Percentiles rank a stretch among this genome's conserved stretches.
These are phyloP conservation scores for Paecilomyces sp. DNA, from an alignment of 2,329 filamentous ascomycete genomes.

Conservation along the genomic window DNA sequence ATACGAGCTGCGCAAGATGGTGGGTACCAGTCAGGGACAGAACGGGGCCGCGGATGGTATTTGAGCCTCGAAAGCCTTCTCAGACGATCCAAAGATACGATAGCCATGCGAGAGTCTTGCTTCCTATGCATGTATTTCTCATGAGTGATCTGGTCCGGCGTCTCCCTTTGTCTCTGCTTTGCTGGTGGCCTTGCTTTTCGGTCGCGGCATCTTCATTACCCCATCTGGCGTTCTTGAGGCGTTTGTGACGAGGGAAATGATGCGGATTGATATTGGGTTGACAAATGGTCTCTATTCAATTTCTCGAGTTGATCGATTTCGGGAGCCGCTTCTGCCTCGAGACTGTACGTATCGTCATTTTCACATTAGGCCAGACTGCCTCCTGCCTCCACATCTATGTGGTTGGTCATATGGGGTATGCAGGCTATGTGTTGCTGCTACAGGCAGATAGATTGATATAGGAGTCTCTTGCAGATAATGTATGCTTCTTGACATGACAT, in stretches of 20 bases:
- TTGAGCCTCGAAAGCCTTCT: slow-evolving; percentile 1
- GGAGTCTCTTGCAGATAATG: background rate
- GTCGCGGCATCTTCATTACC: background rate
- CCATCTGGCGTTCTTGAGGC: background rate
- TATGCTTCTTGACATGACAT: background rate
- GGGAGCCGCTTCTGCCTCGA: background rate
- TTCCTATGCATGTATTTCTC: background rate
- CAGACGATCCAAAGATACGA: background rate
- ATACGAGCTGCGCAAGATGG: slow-evolving; percentile 82
- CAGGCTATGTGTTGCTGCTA: background rate
- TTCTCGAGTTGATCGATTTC: background rate
- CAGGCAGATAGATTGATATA: background rate
- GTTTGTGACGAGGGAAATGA: background rate
- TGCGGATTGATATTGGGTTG: background rate
- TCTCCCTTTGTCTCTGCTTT: background rate
- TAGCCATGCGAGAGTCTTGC: background rate
- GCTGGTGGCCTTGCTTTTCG: background rate
- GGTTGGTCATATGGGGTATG: background rate
- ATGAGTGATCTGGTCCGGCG: background rate
- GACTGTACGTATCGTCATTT: background rate
- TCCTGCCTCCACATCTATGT: background rate
- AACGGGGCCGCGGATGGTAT: slow-evolving; percentile 12
- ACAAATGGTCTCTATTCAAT: no score
- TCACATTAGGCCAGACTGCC: background rate
- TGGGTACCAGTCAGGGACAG: slow-evolving; percentile 53